phyloP scores from a whole-genome alignment of 1,284 basidiomycete species.

The Ceratobasidium sp. region DNA sequence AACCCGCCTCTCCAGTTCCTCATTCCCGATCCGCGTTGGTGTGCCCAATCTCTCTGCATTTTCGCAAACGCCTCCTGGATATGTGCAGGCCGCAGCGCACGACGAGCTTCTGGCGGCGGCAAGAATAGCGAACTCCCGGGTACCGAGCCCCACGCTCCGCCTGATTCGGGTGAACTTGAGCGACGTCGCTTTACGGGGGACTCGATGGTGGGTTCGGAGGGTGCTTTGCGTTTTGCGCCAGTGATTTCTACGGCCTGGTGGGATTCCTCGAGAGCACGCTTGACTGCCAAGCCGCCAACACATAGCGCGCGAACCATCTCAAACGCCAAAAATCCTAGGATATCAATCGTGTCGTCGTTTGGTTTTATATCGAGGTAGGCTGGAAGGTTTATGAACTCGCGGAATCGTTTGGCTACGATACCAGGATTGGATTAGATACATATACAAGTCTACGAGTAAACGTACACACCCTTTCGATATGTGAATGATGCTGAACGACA shows the following conservation, averaged over 20 bases:
- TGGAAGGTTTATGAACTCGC: slow-evolving; percentile 95
- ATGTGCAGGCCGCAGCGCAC: slow-evolving; percentile 82
- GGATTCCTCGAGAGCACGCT: slow-evolving; percentile 81
- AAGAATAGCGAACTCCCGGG: slow-evolving; percentile 80
- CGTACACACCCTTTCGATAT: slow-evolving; percentile 85
- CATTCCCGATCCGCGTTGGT: slow-evolving; percentile 84
- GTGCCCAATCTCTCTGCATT: slow-evolving; percentile 87
- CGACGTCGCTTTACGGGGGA: slow-evolving; percentile 73
- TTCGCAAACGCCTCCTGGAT: slow-evolving; percentile 90
- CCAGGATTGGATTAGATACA: background rate
- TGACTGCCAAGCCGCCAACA: slow-evolving; percentile 85
- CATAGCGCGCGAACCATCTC: slow-evolving; percentile 97
- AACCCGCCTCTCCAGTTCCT: slow-evolving; percentile 88
- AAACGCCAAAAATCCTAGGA: slow-evolving; percentile 96
- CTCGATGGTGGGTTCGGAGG: slow-evolving; percentile 10
- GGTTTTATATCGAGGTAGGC: slow-evolving; percentile 90
- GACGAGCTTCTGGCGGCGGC: slow-evolving; percentile 82
- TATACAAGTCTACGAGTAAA: background rate
- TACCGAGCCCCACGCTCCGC: slow-evolving; percentile 56
- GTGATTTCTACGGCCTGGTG: slow-evolving; percentile 59
- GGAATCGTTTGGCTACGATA: slow-evolving; percentile 88
- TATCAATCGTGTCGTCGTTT: slow-evolving; percentile 96
- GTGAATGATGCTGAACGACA: slow-evolving; percentile 98
- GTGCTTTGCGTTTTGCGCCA: slow-evolving; percentile 50
- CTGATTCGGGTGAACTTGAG: slow-evolving; percentile 30